Base-by-base conservation (phyloP, 345 rosid genomes). In the Arabidopsis suecica region DNA sequence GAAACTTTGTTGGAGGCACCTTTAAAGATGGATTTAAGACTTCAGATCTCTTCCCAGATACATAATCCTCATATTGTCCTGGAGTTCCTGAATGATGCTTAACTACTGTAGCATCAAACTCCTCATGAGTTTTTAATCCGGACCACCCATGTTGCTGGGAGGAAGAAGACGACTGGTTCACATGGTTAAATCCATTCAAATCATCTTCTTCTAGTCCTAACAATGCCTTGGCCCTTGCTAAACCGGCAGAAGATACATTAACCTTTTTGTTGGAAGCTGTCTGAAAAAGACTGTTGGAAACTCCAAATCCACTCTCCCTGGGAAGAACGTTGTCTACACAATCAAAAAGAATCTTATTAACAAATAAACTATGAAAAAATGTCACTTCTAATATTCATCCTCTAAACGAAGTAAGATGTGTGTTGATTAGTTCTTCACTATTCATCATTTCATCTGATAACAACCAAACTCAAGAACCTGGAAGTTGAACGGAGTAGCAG, bases 181-280 rank as follows among this genome's bases (percentile, higher is more conserved):
- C 74, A 25, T 54, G 33, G 56, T 77, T 78, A 77, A 80, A 80
- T 54, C 72, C 86, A 75, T 83, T 66, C 59, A 78, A 79, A 50
- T 71, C 77, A 48, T 50, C 78, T 63, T 81, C 89, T 45, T 85
- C 89, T 77, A 85, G 65, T 42, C 93, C 91, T 83, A 94, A 65
- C 82, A 91, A 73, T 42, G 74, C 79, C 84, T 83, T 88, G 72
- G 97, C 97, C 85, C 84, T 89, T 30, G 79, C 71, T 61, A 91
- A 61, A 65, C 95, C 89, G 42, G 87, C 81, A 68, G 93, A 84
- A 73, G 98, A 88, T 76, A 85, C 67, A 68, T 71, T 76, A 37
- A 91, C 90, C 67, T 60, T 76, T 77, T 88, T 91, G 57, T 97
- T 93, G 20, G 96, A 90, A 37, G 85, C 97, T 50, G 96, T 88